Conservation (phyloP, 1,284 basidiomycete species). For the Puccinia novopanici region DNA sequence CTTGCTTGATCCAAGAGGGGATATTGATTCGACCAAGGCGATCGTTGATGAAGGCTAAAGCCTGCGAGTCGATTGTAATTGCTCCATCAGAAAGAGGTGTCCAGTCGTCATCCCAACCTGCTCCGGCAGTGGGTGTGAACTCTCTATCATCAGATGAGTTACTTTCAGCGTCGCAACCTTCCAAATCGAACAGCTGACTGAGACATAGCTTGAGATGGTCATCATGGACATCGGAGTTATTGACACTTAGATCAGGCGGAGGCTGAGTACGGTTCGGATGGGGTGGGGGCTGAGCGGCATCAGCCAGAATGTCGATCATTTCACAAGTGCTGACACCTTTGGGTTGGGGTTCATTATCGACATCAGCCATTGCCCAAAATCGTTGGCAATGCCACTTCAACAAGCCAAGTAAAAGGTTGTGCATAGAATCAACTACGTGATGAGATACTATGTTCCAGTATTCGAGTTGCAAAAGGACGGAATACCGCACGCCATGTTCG, state of each 20-base stretch:
- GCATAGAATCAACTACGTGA: conserved; percentile 35
- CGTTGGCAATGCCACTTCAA: conserved; percentile 28
- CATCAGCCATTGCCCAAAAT: conserved; percentile 20
- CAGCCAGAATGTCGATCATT: conserved; percentile 14
- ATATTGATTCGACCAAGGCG: neutral
- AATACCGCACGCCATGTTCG: neutral
- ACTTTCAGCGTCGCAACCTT: neutral
- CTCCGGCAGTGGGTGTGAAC: neutral
- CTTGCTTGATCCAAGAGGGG: conserved; percentile 3
- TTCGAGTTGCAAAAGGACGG: neutral
- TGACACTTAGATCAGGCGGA: too few species aligned
- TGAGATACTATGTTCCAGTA: conserved; percentile 4
- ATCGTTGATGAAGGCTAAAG: neutral
- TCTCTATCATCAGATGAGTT: neutral
- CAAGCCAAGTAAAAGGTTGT: conserved; percentile 28
- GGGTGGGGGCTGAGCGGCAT: neutral
- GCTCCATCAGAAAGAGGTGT: neutral
- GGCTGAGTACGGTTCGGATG: neutral
- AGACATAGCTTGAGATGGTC: neutral
- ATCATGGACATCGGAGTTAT: neutral
- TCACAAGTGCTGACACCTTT: conserved; percentile 27
- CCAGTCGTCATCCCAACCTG: neutral
- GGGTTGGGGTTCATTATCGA: conserved; percentile 4
- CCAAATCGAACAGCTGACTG: too few species aligned
- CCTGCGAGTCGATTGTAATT: neutral